Conservation (phyloP, 495 filamentous ascomycete species). For the Cryomyces antarcticus region DNA sequence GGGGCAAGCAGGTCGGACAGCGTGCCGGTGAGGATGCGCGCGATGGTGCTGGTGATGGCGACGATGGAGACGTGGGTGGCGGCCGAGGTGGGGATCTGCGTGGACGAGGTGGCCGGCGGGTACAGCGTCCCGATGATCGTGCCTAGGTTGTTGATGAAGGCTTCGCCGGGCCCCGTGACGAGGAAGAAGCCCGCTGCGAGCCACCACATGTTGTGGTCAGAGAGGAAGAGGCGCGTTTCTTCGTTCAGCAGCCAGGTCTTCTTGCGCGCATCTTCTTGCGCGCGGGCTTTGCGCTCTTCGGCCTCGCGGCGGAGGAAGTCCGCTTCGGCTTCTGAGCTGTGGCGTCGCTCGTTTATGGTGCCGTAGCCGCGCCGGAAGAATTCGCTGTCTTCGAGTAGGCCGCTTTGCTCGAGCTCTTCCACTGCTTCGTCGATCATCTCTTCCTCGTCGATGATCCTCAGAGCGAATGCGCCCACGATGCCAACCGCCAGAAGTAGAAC, state of each 20-base stretch:
- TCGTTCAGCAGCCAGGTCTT: constrained; percentile 76
- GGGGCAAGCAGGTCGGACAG: constrained; percentile 80
- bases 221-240: constrained; percentile 64
- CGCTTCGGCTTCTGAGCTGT: constrained; percentile 27
- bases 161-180: constrained; percentile 81
- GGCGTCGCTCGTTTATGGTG: constrained; percentile 24
- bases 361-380: constrained; percentile 39
- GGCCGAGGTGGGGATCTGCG: constrained; percentile 28
- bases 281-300: constrained; percentile 23
- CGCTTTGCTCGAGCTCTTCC: constrained; percentile 62
- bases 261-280: constrained; percentile 48
- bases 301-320: constrained; percentile 27
- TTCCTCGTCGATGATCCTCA: constrained; percentile 46
- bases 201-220: constrained; percentile 87
- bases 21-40: constrained; percentile 66
- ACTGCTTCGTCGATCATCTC: constrained; percentile 75
- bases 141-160: constrained; percentile 92
- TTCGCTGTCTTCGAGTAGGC: constrained; percentile 51
- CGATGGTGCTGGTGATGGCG: constrained; percentile 73
- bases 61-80: constrained; percentile 87
- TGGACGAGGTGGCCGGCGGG: constrained; percentile 30
- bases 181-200: constrained; percentile 83
- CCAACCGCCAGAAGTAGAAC: constrained; percentile 46
- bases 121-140: constrained; percentile 78
- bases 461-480: constrained; percentile 46